Percentiles rank a stretch among this genome's conserved stretches.
phyloP scores from a whole-genome alignment of 2,329 filamentous ascomycete species.

The Pseudocercospora ulei region DNA sequence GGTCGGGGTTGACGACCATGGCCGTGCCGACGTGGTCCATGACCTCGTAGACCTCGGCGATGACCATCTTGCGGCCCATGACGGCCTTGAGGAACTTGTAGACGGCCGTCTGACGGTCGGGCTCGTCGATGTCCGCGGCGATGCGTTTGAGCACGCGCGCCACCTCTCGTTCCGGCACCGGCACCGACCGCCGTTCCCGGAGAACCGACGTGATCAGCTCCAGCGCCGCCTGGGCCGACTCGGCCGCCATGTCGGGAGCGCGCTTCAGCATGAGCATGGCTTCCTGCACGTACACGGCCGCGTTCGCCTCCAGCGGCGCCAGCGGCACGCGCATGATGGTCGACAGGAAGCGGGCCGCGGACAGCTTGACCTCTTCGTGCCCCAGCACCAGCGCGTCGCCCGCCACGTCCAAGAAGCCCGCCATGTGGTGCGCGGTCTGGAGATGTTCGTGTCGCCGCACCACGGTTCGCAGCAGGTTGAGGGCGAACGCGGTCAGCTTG shows the following conservation, averaged over 20 bases:
- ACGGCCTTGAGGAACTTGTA: constrained; percentile 90
- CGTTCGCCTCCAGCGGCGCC: constrained; percentile 56
- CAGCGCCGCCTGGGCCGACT: constrained; percentile 75
- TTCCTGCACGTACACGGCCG: constrained; percentile 72
- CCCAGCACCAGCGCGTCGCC: constrained; percentile 75
- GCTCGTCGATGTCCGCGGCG: constrained; percentile 82
- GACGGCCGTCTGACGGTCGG: constrained; percentile 80
- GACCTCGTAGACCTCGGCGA: constrained; percentile 80
- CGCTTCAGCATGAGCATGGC: constrained; percentile 71
- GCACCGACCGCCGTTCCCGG: constrained; percentile 65
- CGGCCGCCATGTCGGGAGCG: constrained; percentile 67
- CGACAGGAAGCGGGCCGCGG: constrained; percentile 73
- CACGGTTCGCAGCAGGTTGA: constrained; percentile 78
- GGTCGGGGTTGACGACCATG: constrained; percentile 94
- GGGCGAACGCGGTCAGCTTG: constrained; percentile 77
- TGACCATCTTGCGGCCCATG: constrained; percentile 73
- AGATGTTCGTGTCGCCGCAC: constrained; percentile 76
- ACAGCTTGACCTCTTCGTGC: constrained; percentile 87
- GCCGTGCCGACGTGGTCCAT: constrained; percentile 80
- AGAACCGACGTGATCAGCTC: constrained; percentile 81
- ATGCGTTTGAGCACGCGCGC: constrained; percentile 73
- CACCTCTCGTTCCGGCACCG: constrained; percentile 69
- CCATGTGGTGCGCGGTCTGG: constrained; percentile 66
- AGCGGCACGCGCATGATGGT: constrained; percentile 79
- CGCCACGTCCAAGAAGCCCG: constrained; percentile 78